Base-by-base conservation (phyloP, 139 green algal species). In the Tetradesmus lagerheimii region DNA sequence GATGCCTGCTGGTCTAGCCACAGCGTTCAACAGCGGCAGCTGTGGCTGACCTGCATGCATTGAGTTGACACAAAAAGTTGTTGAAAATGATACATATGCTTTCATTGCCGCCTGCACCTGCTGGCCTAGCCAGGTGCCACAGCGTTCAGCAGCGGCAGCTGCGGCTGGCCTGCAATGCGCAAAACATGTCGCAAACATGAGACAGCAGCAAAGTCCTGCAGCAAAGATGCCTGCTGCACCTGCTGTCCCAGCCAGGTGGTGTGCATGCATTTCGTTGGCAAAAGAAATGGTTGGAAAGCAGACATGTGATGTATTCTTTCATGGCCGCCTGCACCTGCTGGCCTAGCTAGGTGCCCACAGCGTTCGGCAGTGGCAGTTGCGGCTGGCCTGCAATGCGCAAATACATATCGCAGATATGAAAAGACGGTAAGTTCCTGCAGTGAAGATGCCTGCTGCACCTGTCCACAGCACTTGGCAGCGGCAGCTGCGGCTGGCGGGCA, bases 331-430 rank as follows among this genome's bases (percentile, higher is more conserved):
- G 35, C 37, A 82, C 76, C 37, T n/a, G 20, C 35, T 47, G 37
- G 12, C 37, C 35, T 9, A 53, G 76, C 50, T 14, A 64, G 50
- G 50, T 64, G 50, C 50, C 76, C 41, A 79, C 37, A 31, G 35
- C 76, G 8, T 82, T 29, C 35, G 53, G 45, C 45, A 9, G 37
- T 37, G 35, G n/a, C n/a, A 37, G 67, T 14, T 37, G 67, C 31
- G n/a, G 31, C 76, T 29, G 15, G 37, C 76, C 76, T 82, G 76
- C 76, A 82, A n/a, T n/a, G n/a, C n/a, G n/a, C n/a, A n/a, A n/a
- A n/a, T n/a, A n/a, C n/a, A n/a, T n/a, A n/a, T n/a, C n/a, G n/a
- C n/a, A n/a, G n/a, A n/a, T n/a, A n/a, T n/a, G n/a, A n/a, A n/a
- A n/a, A 57, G n/a, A n/a, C n/a, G n/a, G n/a, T n/a, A n/a, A n/a